Evolutionary conservation across 2,329 filamentous ascomycete genomes (phyloP).

Genomic region (Elsinoe ampelina): DNA sequence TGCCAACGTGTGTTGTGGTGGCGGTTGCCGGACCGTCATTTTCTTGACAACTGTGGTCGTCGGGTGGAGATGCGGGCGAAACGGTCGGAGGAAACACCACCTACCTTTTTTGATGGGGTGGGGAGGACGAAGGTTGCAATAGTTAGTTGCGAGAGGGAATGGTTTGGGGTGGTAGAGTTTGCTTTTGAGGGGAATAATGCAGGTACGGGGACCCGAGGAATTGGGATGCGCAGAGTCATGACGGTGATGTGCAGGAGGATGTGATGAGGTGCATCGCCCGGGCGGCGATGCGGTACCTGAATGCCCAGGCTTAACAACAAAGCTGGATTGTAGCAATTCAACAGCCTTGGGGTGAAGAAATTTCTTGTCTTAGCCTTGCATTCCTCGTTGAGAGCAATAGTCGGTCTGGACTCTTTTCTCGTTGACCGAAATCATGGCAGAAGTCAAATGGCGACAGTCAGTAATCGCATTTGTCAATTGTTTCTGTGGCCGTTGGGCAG

Average conservation of each 20-base stretch:
- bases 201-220: not conserved
- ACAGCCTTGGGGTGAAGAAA: constrained; percentile 5
- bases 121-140: not conserved
- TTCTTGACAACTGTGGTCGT: not conserved
- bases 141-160: not conserved
- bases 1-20: not conserved
- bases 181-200: not conserved
- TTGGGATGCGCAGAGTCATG: not conserved
- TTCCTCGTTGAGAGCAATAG: not conserved
- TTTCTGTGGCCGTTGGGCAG: not conserved
- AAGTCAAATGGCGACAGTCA: not conserved
- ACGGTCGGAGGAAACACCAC: not conserved
- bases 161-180: not conserved
- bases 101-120: not conserved
- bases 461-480: not conserved
- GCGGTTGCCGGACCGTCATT: not conserved
- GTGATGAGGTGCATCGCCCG: too few relatives aligned
- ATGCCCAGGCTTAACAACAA: not conserved
- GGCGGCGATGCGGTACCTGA: not conserved
- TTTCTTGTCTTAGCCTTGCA: constrained; percentile 9
- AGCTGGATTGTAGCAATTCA: not conserved
- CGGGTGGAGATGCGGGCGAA: not conserved
- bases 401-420: not conserved
- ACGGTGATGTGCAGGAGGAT: not conserved
- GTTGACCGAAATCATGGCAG: not conserved